A percentile compares a stretch with the other conserved stretches of the same genome.
phyloP scores from a whole-genome alignment of 345 rosid genomes.

The Eucalyptus guilfoylei region DNA sequence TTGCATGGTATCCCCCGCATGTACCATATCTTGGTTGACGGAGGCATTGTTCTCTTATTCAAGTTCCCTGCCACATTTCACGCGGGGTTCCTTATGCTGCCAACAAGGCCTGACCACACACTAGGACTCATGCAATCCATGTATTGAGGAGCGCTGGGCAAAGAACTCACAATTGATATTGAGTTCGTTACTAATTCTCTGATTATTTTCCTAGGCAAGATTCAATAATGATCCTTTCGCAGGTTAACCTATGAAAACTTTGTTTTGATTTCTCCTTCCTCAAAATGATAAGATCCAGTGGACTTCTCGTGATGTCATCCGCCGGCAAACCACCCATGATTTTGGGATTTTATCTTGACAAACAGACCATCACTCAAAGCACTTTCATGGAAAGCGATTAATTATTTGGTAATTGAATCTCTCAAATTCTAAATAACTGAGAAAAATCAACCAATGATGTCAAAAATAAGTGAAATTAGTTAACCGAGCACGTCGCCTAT shows the following conservation, averaged over 20 bases:
- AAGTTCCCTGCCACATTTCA: not conserved
- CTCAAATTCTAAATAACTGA: not conserved
- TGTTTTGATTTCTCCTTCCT: not conserved
- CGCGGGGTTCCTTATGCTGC: fast-evolving
- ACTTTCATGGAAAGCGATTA: not conserved
- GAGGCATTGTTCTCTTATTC: not conserved
- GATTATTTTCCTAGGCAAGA: not conserved
- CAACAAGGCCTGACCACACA: not conserved
- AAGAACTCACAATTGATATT: not conserved
- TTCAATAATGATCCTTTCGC: fast-evolving
- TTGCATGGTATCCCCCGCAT: not conserved
- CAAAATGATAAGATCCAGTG: not conserved
- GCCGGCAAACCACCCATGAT: not conserved
- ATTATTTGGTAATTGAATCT: not conserved
- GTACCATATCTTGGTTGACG: not conserved
- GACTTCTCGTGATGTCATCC: fast-evolving
- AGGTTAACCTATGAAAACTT: not conserved
- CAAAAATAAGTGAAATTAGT: not conserved
- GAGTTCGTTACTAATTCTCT: not conserved
- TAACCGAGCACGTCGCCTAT: not conserved
- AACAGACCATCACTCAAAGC: not conserved
- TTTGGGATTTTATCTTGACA: fast-evolving
- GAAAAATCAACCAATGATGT: not conserved
- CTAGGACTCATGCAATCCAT: not conserved
- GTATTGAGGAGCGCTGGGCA: not conserved